A percentile compares a stretch with the other conserved stretches of the same genome.
These are phyloP conservation scores for Gynochthodes officinalis DNA, from an alignment of 257 asterid species.

Conservation along the genomic window DNA sequence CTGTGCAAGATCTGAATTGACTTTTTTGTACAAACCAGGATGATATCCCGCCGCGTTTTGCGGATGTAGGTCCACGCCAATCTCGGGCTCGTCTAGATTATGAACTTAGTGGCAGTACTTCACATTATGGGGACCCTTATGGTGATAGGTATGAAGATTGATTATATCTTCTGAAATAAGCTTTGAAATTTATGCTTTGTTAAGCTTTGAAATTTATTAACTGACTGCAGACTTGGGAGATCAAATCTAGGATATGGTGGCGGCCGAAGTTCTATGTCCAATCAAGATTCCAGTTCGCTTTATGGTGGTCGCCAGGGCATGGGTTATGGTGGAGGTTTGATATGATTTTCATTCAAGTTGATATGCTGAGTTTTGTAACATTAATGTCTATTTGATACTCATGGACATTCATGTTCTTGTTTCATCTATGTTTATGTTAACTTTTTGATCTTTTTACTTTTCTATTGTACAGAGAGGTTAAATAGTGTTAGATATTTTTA, in stretches of 20 bases:
- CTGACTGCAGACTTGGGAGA: constrained; percentile 60
- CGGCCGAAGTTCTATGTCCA: constrained; percentile 63
- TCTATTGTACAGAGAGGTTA: neutral
- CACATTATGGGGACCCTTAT: constrained; percentile 82
- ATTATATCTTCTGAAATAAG: neutral
- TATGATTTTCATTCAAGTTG: neutral
- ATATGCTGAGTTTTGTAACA: neutral
- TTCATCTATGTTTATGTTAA: neutral
- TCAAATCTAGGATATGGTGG: constrained; percentile 78
- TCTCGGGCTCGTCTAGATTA: constrained; percentile 92
- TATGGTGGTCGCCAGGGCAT: constrained; percentile 81
- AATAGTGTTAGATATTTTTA: neutral
- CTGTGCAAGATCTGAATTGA: constrained; percentile 17
- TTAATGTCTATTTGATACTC: neutral
- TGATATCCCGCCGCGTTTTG: constrained; percentile 77
- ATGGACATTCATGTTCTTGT: neutral
- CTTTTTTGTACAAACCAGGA: constrained; percentile 47
- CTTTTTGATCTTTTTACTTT: neutral
- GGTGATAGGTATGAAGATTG: constrained; percentile 56
- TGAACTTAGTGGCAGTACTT: constrained; percentile 61
- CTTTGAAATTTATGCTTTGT: neutral
- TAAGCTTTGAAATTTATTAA: neutral
- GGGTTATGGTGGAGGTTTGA: constrained; percentile 79
- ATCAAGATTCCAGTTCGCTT: constrained; percentile 79
- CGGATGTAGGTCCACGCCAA: constrained; percentile 76